phyloP scores from a whole-genome alignment of 257 asterid genomes.

The Solanum paucissectum region DNA sequence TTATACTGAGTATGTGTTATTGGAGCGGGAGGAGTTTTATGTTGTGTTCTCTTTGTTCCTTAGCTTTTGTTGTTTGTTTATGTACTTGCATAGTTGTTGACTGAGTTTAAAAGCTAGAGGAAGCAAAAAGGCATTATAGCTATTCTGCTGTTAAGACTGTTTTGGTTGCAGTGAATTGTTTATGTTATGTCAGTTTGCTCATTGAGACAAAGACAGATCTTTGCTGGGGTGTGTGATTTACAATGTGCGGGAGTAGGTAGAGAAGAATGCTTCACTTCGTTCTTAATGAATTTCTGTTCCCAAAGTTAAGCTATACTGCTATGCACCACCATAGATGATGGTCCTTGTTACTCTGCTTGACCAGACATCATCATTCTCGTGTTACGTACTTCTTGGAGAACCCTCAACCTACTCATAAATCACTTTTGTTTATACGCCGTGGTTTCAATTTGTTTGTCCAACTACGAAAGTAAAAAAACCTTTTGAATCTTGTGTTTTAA shows the following conservation, averaged over 20 bases:
- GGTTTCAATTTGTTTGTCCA: neutral
- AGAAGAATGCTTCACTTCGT: slow-evolving; percentile 11
- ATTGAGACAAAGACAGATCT: slow-evolving; percentile 44
- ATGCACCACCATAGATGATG: slow-evolving; percentile 34
- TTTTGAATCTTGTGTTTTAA: neutral
- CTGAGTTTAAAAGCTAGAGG: neutral
- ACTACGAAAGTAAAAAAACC: too few species aligned
- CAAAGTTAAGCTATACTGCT: slow-evolving; percentile 19
- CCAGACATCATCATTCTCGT: slow-evolving; percentile 29
- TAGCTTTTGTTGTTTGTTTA: neutral
- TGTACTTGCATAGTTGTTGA: neutral
- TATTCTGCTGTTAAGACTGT: slow-evolving; percentile 24
- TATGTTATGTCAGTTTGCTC: slow-evolving; percentile 43
- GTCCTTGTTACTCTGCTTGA: slow-evolving; percentile 35
- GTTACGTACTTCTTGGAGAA: slow-evolving; percentile 5
- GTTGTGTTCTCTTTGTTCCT: neutral
- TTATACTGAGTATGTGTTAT: neutral
- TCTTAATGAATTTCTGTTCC: slow-evolving; percentile 18
- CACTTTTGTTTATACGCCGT: neutral
- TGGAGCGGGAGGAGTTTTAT: neutral
- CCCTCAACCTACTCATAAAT: slow-evolving; percentile 7
- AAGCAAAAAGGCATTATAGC: slow-evolving; percentile 16
- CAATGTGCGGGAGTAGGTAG: slow-evolving; percentile 14
- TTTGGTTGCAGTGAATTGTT: slow-evolving; percentile 48
- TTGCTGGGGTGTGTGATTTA: slow-evolving; percentile 39